Conservation (phyloP, 2,329 filamentous ascomycete species). For the Grosmannia clavigera region DNA sequence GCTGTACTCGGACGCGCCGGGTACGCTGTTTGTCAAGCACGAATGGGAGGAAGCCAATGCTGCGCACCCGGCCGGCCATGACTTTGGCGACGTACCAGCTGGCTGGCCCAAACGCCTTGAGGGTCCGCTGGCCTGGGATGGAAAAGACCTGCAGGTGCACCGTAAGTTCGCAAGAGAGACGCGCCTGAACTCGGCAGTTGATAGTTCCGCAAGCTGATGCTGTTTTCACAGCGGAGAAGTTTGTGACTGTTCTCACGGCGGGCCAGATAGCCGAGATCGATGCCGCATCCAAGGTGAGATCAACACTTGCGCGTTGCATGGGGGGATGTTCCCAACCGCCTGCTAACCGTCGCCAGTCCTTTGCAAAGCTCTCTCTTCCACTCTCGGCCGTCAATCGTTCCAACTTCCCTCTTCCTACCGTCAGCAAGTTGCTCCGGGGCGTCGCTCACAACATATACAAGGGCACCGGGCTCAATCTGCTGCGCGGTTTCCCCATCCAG, state of each 20-base stretch:
- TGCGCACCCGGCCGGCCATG: not conserved
- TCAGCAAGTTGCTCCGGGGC: not conserved
- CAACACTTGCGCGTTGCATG: no score
- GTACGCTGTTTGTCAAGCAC: not conserved
- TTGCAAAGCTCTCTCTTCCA: not conserved
- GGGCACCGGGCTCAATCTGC: not conserved
- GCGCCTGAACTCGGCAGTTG: not conserved
- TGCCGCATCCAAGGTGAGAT: not conserved
- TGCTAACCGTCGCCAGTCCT: not conserved
- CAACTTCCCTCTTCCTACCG: not conserved
- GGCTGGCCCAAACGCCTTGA: not conserved
- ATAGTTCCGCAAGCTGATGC: not conserved
- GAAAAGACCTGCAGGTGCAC: not conserved
- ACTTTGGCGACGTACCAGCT: not conserved
- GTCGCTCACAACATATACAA: not conserved
- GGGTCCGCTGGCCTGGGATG: not conserved
- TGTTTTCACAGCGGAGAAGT: not conserved
- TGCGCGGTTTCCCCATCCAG: not conserved
- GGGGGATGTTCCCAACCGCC: not conserved
- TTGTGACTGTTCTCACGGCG: not conserved
- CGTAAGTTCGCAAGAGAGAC: not conserved
- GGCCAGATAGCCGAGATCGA: not conserved
- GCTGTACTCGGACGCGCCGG: not conserved
- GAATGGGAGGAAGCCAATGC: not conserved
- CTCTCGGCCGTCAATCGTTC: not conserved